phyloP scores from a whole-genome alignment of 768 basidiomycete genomes.

The Paxillus rubicundulus region DNA sequence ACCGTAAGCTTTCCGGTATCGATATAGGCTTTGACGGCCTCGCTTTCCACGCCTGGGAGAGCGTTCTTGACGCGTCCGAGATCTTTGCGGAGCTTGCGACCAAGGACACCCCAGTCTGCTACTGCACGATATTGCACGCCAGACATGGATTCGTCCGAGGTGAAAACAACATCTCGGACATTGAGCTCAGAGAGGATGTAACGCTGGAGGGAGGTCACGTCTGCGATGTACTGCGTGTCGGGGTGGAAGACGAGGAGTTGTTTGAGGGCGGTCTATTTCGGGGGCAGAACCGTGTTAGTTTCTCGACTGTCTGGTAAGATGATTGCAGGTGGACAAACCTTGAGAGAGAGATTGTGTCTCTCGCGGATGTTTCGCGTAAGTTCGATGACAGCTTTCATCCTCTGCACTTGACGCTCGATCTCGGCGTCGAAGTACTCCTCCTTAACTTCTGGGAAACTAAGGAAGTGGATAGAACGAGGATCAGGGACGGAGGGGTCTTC shows the following conservation, averaged over 20 bases:
- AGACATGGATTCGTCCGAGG: slow-evolving; percentile 79
- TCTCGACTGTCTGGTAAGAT: not conserved
- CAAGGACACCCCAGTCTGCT: slow-evolving; percentile 94
- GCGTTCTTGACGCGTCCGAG: slow-evolving; percentile 85
- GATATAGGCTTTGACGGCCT: slow-evolving; percentile 76
- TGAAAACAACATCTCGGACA: slow-evolving; percentile 86
- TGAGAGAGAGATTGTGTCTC: slow-evolving; percentile 79
- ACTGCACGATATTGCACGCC: slow-evolving; percentile 89
- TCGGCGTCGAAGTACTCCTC: slow-evolving; percentile 92
- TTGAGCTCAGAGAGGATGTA: slow-evolving; percentile 97
- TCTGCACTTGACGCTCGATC: slow-evolving; percentile 91
- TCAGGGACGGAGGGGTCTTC: slow-evolving; percentile 69
- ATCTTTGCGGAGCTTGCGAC: slow-evolving; percentile 91
- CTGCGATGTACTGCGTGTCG: slow-evolving; percentile 76
- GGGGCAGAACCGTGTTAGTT: not conserved
- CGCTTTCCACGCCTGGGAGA: slow-evolving; percentile 76
- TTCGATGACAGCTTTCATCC: slow-evolving; percentile 95
- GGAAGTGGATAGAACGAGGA: slow-evolving; percentile 91
- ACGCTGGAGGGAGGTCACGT: slow-evolving; percentile 77
- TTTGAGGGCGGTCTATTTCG: slow-evolving; percentile 76
- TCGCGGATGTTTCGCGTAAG: slow-evolving; percentile 87
- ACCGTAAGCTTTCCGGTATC: slow-evolving; percentile 75
- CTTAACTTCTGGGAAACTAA: slow-evolving; percentile 90
- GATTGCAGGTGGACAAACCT: slow-evolving; percentile 48
- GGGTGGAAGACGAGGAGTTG: slow-evolving; percentile 94